Conservation (phyloP, 2,329 filamentous ascomycete species). For the Neopestalotiopsis clavispora region DNA sequence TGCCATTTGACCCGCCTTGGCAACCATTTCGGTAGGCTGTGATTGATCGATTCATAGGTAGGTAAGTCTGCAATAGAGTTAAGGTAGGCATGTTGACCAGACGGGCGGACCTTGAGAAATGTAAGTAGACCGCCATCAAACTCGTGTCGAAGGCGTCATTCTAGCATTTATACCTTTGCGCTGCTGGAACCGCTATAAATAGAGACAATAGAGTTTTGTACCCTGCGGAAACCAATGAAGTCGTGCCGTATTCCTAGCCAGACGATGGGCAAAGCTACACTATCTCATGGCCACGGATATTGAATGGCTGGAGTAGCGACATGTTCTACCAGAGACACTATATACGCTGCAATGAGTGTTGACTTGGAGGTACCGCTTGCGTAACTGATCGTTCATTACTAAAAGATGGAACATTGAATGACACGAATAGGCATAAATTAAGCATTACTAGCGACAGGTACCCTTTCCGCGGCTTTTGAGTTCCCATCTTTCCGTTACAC, state of each 20-base stretch:
- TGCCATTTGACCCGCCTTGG: no score
- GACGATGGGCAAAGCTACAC: no score
- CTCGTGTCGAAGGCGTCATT: neutral
- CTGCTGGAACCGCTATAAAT: neutral
- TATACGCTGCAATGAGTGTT: no score
- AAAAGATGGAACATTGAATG: neutral
- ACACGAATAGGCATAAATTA: neutral
- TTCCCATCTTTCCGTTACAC: conserved; percentile 12
- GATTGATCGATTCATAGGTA: no score
- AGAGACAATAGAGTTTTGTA: neutral
- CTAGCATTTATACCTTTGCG: neutral
- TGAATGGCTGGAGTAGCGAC: no score
- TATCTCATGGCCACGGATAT: no score
- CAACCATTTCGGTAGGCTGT: no score
- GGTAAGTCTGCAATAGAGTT: neutral
- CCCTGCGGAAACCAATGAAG: no score
- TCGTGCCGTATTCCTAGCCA: no score
- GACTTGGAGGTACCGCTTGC: neutral
- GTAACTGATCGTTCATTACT: neutral
- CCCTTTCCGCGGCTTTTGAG: neutral
- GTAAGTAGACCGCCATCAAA: neutral
- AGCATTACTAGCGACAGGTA: neutral
- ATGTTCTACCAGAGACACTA: no score
- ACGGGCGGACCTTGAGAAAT: neutral
- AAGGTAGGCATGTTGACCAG: neutral